These are phyloP conservation scores for Pseudogymnoascus sp. DNA, from an alignment of 2,329 filamentous ascomycete species.

Conservation along the genomic window DNA sequence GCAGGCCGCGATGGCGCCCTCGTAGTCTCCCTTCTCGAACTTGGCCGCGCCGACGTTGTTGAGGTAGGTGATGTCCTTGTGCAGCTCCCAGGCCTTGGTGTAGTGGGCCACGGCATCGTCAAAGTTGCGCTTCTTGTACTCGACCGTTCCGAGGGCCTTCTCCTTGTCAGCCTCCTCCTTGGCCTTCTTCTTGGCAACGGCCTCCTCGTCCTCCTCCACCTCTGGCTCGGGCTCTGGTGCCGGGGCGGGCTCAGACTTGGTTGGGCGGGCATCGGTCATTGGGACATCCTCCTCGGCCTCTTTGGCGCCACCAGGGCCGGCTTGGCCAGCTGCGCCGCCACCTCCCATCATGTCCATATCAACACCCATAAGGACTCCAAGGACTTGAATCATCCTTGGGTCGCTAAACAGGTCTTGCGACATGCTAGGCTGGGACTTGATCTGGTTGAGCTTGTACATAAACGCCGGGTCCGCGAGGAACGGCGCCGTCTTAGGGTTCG, in stretches of 20 bases:
- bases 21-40: slow-evolving; percentile 93
- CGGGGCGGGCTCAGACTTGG: slow-evolving; percentile 49
- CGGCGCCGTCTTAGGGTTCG: slow-evolving; percentile 83
- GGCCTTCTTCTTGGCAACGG: slow-evolving; percentile 73
- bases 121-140: slow-evolving; percentile 98
- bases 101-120: slow-evolving; percentile 94
- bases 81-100: slow-evolving; percentile 82
- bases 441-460: slow-evolving; percentile 78
- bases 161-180: slow-evolving; percentile 91
- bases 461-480: slow-evolving; percentile 77
- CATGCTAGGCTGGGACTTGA: slow-evolving; percentile 73
- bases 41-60: slow-evolving; percentile 93
- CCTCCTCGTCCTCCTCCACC: slow-evolving; percentile 70
- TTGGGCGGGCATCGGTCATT: slow-evolving; percentile 63
- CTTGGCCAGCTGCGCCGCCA: slow-evolving; percentile 28
- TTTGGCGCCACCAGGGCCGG: slow-evolving; percentile 29
- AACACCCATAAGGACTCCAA: slow-evolving; percentile 87
- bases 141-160: slow-evolving; percentile 87
- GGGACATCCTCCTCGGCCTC: slow-evolving; percentile 63
- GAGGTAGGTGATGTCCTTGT: slow-evolving; percentile 96
- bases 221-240: slow-evolving; percentile 58
- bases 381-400: slow-evolving; percentile 84
- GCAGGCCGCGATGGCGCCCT: slow-evolving; percentile 78
- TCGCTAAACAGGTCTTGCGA: slow-evolving; percentile 77
- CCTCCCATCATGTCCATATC: slow-evolving; percentile 64